Conservation (phyloP, 345 rosid species). For the Pugionium cornutum region DNA sequence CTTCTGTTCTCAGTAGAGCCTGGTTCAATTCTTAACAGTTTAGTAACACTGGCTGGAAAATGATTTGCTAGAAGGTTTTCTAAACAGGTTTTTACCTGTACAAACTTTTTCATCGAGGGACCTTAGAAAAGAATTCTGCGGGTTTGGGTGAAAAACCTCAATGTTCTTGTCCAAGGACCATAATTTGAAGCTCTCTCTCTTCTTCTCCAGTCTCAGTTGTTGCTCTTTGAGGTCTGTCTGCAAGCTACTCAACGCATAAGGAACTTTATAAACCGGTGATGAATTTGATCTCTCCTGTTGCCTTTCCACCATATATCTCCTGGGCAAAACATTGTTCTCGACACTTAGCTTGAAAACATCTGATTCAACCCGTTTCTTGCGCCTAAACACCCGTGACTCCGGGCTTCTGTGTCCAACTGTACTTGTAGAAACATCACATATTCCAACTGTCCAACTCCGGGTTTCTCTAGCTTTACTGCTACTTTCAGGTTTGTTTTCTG, state of each 20-base stretch:
- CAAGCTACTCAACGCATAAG: conserved; percentile 38
- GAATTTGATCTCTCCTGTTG: conserved; percentile 42
- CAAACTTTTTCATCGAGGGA: conserved; percentile 22
- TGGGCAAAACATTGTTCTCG: conserved; percentile 40
- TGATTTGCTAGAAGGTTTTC: too few relatives aligned
- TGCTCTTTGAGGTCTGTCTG: conserved; percentile 40
- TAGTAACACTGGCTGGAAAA: too few relatives aligned
- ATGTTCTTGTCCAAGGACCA: conserved; percentile 32
- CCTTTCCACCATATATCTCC: conserved; percentile 39
- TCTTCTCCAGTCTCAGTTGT: conserved; percentile 42
- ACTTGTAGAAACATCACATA: conserved; percentile 35
- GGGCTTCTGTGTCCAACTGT: conserved; percentile 39
- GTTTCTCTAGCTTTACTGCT: conserved; percentile 35
- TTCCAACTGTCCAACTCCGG: too few relatives aligned
- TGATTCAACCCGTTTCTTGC: conserved; percentile 42
- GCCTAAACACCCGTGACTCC: conserved; percentile 34
- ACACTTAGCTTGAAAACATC: conserved; percentile 35
- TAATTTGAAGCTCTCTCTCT: conserved; percentile 38
- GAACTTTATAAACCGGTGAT: conserved; percentile 52
- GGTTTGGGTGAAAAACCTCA: conserved; percentile 32
- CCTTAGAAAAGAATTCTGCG: conserved; percentile 22
- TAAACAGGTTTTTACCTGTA: neutral
- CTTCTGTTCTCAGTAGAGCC: conserved; percentile 16
- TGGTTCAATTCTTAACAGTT: too few relatives aligned
- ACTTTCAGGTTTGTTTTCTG: conserved; percentile 27